Evolutionary conservation across 257 asterid species (phyloP).

Genomic region (Fraxinus cuspidata): DNA sequence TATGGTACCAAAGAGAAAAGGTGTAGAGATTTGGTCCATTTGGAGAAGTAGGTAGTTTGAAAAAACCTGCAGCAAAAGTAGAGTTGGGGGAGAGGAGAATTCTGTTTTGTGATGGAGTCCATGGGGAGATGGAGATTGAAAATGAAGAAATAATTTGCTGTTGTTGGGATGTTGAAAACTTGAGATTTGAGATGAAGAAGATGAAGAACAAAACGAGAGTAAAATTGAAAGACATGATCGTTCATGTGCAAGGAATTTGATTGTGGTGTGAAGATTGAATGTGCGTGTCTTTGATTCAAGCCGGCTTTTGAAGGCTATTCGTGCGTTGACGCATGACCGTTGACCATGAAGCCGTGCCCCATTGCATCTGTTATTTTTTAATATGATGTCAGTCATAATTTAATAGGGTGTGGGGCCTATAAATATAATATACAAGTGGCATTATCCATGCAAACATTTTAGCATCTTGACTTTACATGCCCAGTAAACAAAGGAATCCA

Average conservation of each 20-base stretch:
- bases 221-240: neutral
- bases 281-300: neutral
- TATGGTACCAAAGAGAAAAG: slow-evolving; percentile 66
- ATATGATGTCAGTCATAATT: no score
- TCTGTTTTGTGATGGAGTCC: slow-evolving; percentile 63
- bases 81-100: slow-evolving; percentile 59
- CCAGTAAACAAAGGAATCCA: no score
- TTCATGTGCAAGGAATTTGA: neutral
- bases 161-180: slow-evolving; percentile 39
- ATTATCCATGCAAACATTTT: no score
- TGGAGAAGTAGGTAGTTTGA: slow-evolving; percentile 26
- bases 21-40: slow-evolving; percentile 35
- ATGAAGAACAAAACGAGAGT: slow-evolving; percentile 22
- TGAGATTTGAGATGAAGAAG: slow-evolving; percentile 34
- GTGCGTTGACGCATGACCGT: neutral
- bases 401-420: no score
- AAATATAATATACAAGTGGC: no score
- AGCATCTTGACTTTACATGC: no score
- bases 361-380: no score
- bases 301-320: neutral
- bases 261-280: neutral
- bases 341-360: no score
- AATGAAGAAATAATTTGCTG: slow-evolving; percentile 41
- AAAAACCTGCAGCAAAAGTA: slow-evolving; percentile 56
- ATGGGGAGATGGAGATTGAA: slow-evolving; percentile 46